A percentile compares a stretch with the other conserved stretches of the same genome.
phyloP scores from a whole-genome alignment of 164 flowering plant species.

The Santalum album region DNA sequence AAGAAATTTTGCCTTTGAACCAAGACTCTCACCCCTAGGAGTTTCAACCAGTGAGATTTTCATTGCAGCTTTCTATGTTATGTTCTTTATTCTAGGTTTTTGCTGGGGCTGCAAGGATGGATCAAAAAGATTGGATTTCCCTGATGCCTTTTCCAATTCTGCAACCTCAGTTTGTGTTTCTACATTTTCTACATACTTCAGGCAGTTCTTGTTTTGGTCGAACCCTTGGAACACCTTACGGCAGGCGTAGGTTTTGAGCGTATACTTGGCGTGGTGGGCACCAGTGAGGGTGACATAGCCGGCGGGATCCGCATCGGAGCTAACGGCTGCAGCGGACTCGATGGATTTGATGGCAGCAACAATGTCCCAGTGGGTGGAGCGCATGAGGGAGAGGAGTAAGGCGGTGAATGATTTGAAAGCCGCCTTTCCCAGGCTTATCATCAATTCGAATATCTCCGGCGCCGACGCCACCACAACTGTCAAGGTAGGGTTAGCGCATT shows the following conservation, averaged over 20 bases:
- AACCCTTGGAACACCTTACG: slow-evolving; percentile 81
- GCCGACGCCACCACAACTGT: slow-evolving; percentile 42
- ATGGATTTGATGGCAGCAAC: slow-evolving; percentile 79
- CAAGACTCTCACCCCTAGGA: slow-evolving; percentile 43
- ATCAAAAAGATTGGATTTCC: too few species aligned
- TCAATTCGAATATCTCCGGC: slow-evolving; percentile 56
- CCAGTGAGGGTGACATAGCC: slow-evolving; percentile 15
- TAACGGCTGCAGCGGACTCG: slow-evolving; percentile 32
- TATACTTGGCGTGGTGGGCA: slow-evolving; percentile 63
- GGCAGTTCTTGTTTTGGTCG: slow-evolving; percentile 91
- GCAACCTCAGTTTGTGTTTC: too few species aligned
- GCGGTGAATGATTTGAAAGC: slow-evolving; percentile 65
- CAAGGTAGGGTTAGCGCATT: too few species aligned
- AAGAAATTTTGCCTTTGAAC: slow-evolving; percentile 34
- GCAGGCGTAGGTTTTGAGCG: slow-evolving; percentile 68
- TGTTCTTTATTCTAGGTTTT: too few species aligned
- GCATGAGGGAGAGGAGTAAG: slow-evolving; percentile 76
- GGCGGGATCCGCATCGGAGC: slow-evolving; percentile 3
- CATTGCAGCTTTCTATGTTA: too few species aligned
- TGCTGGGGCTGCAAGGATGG: too few species aligned
- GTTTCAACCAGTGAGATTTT: slow-evolving; percentile 45
- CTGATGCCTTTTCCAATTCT: too few species aligned
- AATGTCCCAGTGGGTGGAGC: slow-evolving; percentile 88
- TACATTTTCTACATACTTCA: too few species aligned
- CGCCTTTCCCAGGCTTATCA: slow-evolving; percentile 62